Evolutionary conservation across 208 protist species (phyloP), one percentile per base, ranked within the genome.

Genomic region (Crithidia brevicula): DNA sequence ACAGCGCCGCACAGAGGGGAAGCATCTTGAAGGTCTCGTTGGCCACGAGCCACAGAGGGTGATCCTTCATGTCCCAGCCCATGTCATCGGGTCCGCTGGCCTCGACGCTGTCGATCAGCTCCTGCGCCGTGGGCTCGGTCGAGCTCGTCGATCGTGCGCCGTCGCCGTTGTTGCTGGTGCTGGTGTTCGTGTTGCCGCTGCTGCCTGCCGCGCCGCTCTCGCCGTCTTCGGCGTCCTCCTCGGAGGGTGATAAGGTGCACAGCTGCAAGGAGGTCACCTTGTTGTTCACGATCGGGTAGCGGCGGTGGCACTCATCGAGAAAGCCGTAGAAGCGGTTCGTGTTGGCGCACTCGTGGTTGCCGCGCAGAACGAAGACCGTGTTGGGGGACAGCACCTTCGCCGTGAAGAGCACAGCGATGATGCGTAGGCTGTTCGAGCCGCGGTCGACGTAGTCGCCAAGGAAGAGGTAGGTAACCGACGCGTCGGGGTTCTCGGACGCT

Each of bases 281-380:
- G 28, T 72, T 68, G 46, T 85, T 75, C 18, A 78, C 62, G 15
- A 92, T 46, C 15, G 90, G 90, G 66, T 91, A 99, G 64, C 95
- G 91, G 30, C 81, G 59, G 57, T 92, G 74, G 79, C 98, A 99
- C 82, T 99, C 99, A 50, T 99, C 97, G 53, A 99, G 98, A 81
- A 99, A 99, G 45, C 99, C 99, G 81, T 99, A 99, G 69, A 99
- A 97, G 52, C 98, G 81, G 73, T 99, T 99, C 57, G 99, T 99
- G 20, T 94, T 95, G 8, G 92, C 81, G 78, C 96, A 99, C 85
- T 99, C 99, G 81, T 99, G 99, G 83, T 99, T 99, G 34, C 99
- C 99, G 36, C 99, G 88, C 5, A 99, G 82, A 25, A 99, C 85
- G 72, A 99, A 99, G 60, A 99, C 98, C 54, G 98, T 99, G 47